A percentile compares a stretch with the other conserved stretches of the same genome.
phyloP scores from a whole-genome alignment of 768 basidiomycete species.

The Leccinum boreale region DNA sequence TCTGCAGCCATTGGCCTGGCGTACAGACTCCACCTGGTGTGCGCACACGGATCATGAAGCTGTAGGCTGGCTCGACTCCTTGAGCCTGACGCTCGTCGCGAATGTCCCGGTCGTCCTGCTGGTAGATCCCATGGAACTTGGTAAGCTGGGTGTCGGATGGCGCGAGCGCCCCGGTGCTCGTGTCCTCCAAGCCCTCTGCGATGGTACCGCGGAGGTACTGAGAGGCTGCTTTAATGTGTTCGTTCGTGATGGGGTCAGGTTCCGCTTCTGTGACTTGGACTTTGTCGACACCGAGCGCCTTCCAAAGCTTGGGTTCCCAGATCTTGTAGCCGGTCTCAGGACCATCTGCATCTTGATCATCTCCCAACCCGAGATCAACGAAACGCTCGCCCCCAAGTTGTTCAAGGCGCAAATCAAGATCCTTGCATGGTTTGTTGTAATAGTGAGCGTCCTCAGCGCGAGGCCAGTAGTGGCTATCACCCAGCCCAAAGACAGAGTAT shows the following conservation, averaged over 20 bases:
- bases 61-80: slow-evolving; percentile 92
- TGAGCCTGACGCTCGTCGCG: slow-evolving; percentile 92
- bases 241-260: slow-evolving; percentile 96
- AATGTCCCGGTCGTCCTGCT: slow-evolving; percentile 98
- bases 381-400: slow-evolving; percentile 78
- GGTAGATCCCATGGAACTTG: slow-evolving; percentile 97
- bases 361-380: slow-evolving; percentile 77
- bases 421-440: slow-evolving; percentile 96
- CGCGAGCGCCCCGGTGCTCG: slow-evolving; percentile 85
- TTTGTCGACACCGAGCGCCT: slow-evolving; percentile 86
- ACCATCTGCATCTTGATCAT: slow-evolving; percentile 97
- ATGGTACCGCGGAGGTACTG: slow-evolving; percentile 95
- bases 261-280: slow-evolving; percentile 89
- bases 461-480: slow-evolving; percentile 99
- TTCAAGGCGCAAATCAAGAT: slow-evolving; percentile 77
- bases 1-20: slow-evolving; percentile 89
- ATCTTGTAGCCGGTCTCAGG: slow-evolving; percentile 92
- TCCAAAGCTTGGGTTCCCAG: slow-evolving; percentile 96
- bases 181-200: slow-evolving; percentile 83
- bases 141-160: slow-evolving; percentile 91
- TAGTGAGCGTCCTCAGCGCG: slow-evolving; percentile 95
- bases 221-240: slow-evolving; percentile 98
- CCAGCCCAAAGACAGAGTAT: slow-evolving; percentile 89
- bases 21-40: slow-evolving; percentile 95
- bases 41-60: slow-evolving; percentile 98